phyloP scores from a whole-genome alignment of 2,329 filamentous ascomycete genomes.

The Neodidymelliopsis sp. region DNA sequence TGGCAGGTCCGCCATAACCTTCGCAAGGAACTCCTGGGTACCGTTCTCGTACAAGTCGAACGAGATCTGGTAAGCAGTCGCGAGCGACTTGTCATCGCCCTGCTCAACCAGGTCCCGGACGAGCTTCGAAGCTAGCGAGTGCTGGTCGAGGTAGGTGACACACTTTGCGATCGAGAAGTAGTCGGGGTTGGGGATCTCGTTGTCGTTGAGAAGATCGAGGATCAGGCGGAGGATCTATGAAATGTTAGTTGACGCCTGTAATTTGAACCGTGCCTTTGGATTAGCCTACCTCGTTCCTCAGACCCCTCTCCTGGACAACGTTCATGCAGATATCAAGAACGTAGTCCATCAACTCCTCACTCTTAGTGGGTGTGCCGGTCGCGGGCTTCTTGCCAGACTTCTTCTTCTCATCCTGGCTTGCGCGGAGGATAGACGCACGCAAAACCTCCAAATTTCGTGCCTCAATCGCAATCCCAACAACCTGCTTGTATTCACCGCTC shows the following conservation, averaged over 20 bases:
- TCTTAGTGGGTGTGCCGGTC: slow-evolving; percentile 63
- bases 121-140: slow-evolving; percentile 88
- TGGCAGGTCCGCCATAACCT: slow-evolving; percentile 83
- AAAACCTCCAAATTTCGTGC: slow-evolving; percentile 90
- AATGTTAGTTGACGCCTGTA: slow-evolving; percentile 19
- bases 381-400: slow-evolving; percentile 65
- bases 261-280: too few species aligned
- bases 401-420: slow-evolving; percentile 86
- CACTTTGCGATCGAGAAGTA: slow-evolving; percentile 99
- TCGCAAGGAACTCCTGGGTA: slow-evolving; percentile 93
- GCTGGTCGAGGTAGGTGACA: slow-evolving; percentile 92
- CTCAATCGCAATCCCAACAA: slow-evolving; percentile 95
- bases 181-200: slow-evolving; percentile 89
- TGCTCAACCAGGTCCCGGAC: slow-evolving; percentile 81
- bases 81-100: slow-evolving; percentile 78
- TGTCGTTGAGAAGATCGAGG: slow-evolving; percentile 92
- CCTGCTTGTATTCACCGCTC: slow-evolving; percentile 89
- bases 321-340: slow-evolving; percentile 96
- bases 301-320: slow-evolving; percentile 88
- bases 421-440: slow-evolving; percentile 83
- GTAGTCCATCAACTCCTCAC: slow-evolving; percentile 97
- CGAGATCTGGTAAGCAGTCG: slow-evolving; percentile 94
- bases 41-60: slow-evolving; percentile 99
- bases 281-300: slow-evolving; percentile 70
- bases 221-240: slow-evolving; percentile 83